A percentile compares a stretch with the other conserved stretches of the same genome.
phyloP scores from a whole-genome alignment of 768 basidiomycete genomes.

The Basidioascus undulatus region DNA sequence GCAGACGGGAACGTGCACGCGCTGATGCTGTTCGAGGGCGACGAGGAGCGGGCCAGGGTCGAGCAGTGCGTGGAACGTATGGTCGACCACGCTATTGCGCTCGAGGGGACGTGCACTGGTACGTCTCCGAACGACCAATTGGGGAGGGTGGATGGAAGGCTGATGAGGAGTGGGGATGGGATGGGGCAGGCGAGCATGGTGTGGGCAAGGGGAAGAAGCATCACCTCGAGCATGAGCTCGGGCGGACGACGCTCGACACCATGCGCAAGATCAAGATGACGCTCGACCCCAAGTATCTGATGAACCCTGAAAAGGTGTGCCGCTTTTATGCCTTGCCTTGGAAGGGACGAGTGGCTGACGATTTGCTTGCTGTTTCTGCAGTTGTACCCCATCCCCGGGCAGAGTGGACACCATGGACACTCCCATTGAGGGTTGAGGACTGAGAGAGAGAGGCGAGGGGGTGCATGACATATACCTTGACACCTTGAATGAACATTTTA shows the following conservation, averaged over 20 bases:
- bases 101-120: slow-evolving; percentile 25
- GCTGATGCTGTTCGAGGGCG: slow-evolving; percentile 16
- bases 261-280: slow-evolving; percentile 67
- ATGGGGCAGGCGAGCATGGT: slow-evolving; percentile 1
- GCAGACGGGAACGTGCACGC: slow-evolving; percentile 38
- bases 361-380: too few species aligned
- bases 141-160: slow-evolving; percentile 14
- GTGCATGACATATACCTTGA: too few species aligned
- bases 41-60: slow-evolving; percentile 14
- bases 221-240: slow-evolving; percentile 62
- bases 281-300: slow-evolving; percentile 52
- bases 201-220: slow-evolving; percentile 18
- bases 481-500: too few species aligned
- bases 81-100: slow-evolving; percentile 21
- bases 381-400: too few species aligned
- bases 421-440: too few species aligned
- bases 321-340: too few species aligned
- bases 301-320: slow-evolving; percentile 71
- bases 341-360: too few species aligned
- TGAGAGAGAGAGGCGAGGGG: too few species aligned
- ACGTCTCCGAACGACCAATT: too few species aligned
- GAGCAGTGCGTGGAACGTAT: slow-evolving; percentile 18
- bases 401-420: too few species aligned
- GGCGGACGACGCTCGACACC: slow-evolving; percentile 50
- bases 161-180: background rate